These are phyloP conservation scores for Agaricus subrufescens DNA, from an alignment of 768 basidiomycete genomes.

Conservation along the genomic window DNA sequence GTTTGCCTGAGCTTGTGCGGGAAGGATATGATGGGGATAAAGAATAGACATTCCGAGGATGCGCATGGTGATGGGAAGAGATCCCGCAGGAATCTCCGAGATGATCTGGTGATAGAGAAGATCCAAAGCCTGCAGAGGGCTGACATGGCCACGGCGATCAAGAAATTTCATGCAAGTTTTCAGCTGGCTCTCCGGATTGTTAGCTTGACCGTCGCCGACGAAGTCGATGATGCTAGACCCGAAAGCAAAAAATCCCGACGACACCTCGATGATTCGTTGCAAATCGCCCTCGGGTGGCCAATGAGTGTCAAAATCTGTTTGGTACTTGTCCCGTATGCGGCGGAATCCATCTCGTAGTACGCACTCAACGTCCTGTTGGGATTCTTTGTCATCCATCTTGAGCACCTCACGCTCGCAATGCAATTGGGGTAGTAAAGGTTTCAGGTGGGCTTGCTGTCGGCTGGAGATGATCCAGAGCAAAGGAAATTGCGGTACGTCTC, in stretches of 20 bases:
- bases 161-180: conserved; percentile 1
- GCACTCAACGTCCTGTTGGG: neutral
- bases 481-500: neutral
- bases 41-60: neutral
- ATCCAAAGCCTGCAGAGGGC: conserved; percentile 1
- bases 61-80: conserved; percentile 2
- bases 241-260: conserved; percentile 6
- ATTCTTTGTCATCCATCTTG: neutral
- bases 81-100: neutral
- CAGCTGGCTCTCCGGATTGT: neutral
- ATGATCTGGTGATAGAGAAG: neutral
- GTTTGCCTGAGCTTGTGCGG: neutral
- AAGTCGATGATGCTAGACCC: neutral
- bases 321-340: neutral
- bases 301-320: neutral
- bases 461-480: conserved; percentile 2
- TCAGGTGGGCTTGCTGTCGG: conserved; percentile 6
- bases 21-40: neutral
- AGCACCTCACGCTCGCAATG: conserved; percentile 1
- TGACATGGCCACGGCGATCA: neutral
- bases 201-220: neutral
- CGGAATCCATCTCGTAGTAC: neutral
- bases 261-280: neutral
- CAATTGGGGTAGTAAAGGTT: neutral
- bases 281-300: conserved; percentile 1